Conservation (phyloP, 2,329 filamentous ascomycete genomes). For the Cercospora sp. region DNA sequence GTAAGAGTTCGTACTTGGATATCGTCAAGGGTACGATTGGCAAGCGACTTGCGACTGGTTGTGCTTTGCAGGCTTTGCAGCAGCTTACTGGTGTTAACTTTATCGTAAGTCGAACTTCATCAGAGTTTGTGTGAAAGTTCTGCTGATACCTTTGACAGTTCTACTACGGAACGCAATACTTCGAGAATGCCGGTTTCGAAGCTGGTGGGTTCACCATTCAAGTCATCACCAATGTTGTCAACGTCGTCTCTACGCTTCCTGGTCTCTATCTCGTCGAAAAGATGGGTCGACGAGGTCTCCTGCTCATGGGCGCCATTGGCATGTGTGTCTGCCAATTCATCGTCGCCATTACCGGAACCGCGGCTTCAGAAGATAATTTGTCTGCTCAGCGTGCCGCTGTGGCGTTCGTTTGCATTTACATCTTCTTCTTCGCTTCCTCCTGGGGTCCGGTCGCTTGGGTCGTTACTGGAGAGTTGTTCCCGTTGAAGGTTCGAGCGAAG, state of each 20-base stretch:
- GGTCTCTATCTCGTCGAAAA: slow-evolving; percentile 62
- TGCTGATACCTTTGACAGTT: neutral
- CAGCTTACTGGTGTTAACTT: slow-evolving; percentile 62
- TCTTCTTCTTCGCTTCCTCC: slow-evolving; percentile 33
- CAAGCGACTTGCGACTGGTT: slow-evolving; percentile 71
- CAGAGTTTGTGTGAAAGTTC: neutral
- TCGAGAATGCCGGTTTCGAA: slow-evolving; percentile 47
- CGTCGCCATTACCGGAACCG: slow-evolving; percentile 50
- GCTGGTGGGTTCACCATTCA: slow-evolving; percentile 28
- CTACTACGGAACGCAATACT: slow-evolving; percentile 68
- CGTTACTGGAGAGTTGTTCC: slow-evolving; percentile 43
- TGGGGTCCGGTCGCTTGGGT: slow-evolving; percentile 42
- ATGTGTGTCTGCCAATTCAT: slow-evolving; percentile 61
- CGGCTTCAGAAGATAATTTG: slow-evolving; percentile 18
- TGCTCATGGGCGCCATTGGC: slow-evolving; percentile 71
- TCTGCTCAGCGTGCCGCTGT: slow-evolving; percentile 28
- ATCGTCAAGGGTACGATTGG: slow-evolving; percentile 63
- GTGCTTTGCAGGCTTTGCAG: slow-evolving; percentile 73
- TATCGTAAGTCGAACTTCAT: slow-evolving; percentile 9
- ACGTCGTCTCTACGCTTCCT: slow-evolving; percentile 72
- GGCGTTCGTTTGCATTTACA: slow-evolving; percentile 32
- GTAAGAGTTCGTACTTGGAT: slow-evolving; percentile 61
- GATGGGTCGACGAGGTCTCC: slow-evolving; percentile 70
- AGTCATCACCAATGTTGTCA: slow-evolving; percentile 59
- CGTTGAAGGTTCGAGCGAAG: slow-evolving; percentile 40